Percentiles rank a stretch among this genome's conserved stretches.
These are phyloP conservation scores for Austroboletus novae-zelandiae DNA, from an alignment of 1,284 basidiomycete genomes.

Conservation along the genomic window DNA sequence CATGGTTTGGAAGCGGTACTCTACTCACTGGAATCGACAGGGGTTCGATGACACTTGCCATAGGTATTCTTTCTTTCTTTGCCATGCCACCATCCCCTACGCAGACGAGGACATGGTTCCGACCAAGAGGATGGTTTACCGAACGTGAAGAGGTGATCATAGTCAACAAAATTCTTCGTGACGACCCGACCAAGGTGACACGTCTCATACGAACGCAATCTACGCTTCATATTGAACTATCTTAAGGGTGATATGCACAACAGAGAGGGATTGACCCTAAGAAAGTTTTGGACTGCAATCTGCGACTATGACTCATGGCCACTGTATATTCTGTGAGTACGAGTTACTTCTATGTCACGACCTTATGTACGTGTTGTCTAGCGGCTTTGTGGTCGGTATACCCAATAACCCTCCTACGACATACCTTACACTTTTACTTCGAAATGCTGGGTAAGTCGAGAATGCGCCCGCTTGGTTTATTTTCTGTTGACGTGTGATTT, in stretches of 20 bases:
- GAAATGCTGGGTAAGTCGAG: slow-evolving; percentile 45
- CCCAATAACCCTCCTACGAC: slow-evolving; percentile 46
- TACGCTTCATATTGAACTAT: background rate
- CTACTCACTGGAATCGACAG: slow-evolving; percentile 20
- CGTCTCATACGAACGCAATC: background rate
- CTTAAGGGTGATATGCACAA: slow-evolving; percentile 70
- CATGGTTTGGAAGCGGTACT: slow-evolving; percentile 7
- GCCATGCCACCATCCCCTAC: slow-evolving; percentile 68
- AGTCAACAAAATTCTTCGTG: slow-evolving; percentile 56
- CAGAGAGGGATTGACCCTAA: slow-evolving; percentile 57
- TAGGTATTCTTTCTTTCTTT: slow-evolving; percentile 63
- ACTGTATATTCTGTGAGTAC: slow-evolving; percentile 51
- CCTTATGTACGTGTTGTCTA: slow-evolving; percentile 6
- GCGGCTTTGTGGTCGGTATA: slow-evolving; percentile 46
- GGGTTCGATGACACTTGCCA: slow-evolving; percentile 47
- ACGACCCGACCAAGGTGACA: slow-evolving; percentile 60
- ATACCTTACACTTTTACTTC: slow-evolving; percentile 47
- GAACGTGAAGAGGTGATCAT: slow-evolving; percentile 53
- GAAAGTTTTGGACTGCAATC: slow-evolving; percentile 53
- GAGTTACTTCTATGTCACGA: background rate
- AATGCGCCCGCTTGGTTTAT: background rate
- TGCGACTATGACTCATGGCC: slow-evolving; percentile 71
- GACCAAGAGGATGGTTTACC: slow-evolving; percentile 70
- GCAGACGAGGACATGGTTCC: slow-evolving; percentile 63
- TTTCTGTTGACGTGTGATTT: background rate